Conservation (phyloP, 345 rosid species). For the Leavenworthia alabamica region DNA sequence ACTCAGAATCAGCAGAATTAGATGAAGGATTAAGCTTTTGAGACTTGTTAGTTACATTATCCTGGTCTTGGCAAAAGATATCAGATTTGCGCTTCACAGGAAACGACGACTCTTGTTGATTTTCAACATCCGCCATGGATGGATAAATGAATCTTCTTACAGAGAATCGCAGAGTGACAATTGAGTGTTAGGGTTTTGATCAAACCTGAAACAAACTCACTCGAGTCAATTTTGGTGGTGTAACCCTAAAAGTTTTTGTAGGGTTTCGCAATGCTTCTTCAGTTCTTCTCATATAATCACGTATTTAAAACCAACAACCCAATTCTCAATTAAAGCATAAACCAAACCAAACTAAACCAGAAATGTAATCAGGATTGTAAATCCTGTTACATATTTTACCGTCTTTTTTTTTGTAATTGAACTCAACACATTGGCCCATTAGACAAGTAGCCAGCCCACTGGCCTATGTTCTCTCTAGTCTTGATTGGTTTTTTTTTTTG, state of each 20-base stretch:
- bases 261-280: slow-evolving; percentile 20
- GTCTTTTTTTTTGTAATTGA: neutral
- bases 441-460: neutral
- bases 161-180: neutral
- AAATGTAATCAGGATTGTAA: too few relatives aligned
- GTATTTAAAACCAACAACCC: too few relatives aligned
- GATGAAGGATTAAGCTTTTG: slow-evolving; percentile 33
- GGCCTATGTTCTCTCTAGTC: neutral
- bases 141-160: slow-evolving; percentile 17
- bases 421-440: neutral
- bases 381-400: too few relatives aligned
- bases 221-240: neutral
- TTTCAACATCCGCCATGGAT: slow-evolving; percentile 51
- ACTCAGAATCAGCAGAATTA: slow-evolving; percentile 13
- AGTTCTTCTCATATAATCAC: neutral
- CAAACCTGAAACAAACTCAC: neutral
- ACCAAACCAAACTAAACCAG: too few relatives aligned
- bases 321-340: too few relatives aligned
- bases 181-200: slow-evolving; percentile 8
- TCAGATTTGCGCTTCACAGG: slow-evolving; percentile 55
- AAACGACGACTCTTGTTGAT: slow-evolving; percentile 44
- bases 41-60: slow-evolving; percentile 33
- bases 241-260: slow-evolving; percentile 13
- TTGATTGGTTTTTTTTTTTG: neutral
- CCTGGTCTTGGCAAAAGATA: slow-evolving; percentile 27